Conservation (phyloP, 2,329 filamentous ascomycete species). For the Bipolaris gigantea region DNA sequence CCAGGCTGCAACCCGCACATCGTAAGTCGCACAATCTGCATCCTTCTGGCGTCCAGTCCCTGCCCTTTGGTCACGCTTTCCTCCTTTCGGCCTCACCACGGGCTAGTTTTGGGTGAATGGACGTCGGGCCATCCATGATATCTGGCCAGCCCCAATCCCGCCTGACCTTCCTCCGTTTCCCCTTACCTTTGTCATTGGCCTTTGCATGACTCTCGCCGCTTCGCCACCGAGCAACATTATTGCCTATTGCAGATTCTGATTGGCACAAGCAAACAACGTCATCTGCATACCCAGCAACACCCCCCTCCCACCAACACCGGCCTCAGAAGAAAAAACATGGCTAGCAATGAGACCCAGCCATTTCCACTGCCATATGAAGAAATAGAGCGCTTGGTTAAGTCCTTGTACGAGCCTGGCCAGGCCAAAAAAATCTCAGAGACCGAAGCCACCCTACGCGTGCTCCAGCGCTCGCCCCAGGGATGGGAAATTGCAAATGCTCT, state of each 20-base stretch:
- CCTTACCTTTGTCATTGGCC: not conserved
- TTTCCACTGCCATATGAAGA: constrained; percentile 39
- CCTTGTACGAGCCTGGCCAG: constrained; percentile 54
- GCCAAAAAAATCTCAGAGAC: constrained; percentile 54
- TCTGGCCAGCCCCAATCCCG: not conserved
- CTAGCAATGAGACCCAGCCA: constrained; percentile 17
- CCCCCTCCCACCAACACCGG: not conserved
- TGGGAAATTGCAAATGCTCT: constrained; percentile 85
- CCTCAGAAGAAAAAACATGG: constrained; percentile 23
- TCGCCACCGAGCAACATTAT: not conserved
- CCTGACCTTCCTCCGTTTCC: not conserved
- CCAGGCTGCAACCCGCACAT: not conserved
- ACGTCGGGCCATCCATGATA: not conserved
- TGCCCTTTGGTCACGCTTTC: constrained; percentile 3
- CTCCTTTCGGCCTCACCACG: constrained; percentile 2
- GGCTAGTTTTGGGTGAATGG: constrained; percentile 5
- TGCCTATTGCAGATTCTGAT: not conserved
- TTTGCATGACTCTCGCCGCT: not conserved
- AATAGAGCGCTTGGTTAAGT: constrained; percentile 52
- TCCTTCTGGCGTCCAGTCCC: constrained; percentile 1
- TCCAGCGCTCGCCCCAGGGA: constrained; percentile 78
- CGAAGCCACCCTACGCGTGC: constrained; percentile 73
- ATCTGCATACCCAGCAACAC: not conserved
- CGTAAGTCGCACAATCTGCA: not conserved
- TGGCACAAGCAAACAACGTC: not conserved